A percentile compares a stretch with the other conserved stretches of the same genome.
Conservation (phyloP, 352 stramenopile species). For the Pythium monospermum region DNA sequence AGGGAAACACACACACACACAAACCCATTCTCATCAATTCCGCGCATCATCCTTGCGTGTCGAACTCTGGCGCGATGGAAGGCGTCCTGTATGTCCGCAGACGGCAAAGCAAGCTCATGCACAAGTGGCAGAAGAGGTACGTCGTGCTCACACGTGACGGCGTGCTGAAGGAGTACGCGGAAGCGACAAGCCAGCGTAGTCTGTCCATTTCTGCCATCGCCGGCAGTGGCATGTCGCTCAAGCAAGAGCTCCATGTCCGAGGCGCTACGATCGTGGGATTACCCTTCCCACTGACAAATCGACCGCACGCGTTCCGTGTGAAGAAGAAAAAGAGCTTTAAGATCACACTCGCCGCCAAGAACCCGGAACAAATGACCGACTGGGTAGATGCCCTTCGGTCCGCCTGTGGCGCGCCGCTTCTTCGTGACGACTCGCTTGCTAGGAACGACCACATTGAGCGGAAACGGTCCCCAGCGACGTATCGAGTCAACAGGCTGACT, state of each 20-base stretch:
- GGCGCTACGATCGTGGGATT: constrained; percentile 33
- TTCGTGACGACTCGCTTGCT: too few species aligned
- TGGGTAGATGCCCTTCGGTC: constrained; percentile 40
- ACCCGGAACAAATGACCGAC: constrained; percentile 33
- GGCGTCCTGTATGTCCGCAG: constrained; percentile 50
- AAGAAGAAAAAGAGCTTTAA: constrained; percentile 20
- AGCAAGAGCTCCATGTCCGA: constrained; percentile 35
- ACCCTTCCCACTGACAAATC: constrained; percentile 42
- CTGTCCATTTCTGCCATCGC: constrained; percentile 11
- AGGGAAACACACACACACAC: too few species aligned
- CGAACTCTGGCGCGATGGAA: too few species aligned
- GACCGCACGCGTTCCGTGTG: constrained; percentile 56
- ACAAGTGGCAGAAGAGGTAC: constrained; percentile 68
- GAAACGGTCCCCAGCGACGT: not conserved
- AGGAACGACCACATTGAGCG: too few species aligned
- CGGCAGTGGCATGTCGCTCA: constrained; percentile 43
- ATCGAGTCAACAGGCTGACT: not conserved
- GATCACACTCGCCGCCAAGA: constrained; percentile 46
- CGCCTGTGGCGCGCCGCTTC: constrained; percentile 8
- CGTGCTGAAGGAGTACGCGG: constrained; percentile 44
- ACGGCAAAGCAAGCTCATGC: constrained; percentile 47
- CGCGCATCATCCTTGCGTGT: too few species aligned
- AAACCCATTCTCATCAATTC: too few species aligned
- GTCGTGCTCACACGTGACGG: constrained; percentile 48
- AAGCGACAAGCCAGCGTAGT: constrained; percentile 15